Evolutionary conservation across 2,329 filamentous ascomycete species (phyloP).

Genomic region (Lecanicillium sp.): DNA sequence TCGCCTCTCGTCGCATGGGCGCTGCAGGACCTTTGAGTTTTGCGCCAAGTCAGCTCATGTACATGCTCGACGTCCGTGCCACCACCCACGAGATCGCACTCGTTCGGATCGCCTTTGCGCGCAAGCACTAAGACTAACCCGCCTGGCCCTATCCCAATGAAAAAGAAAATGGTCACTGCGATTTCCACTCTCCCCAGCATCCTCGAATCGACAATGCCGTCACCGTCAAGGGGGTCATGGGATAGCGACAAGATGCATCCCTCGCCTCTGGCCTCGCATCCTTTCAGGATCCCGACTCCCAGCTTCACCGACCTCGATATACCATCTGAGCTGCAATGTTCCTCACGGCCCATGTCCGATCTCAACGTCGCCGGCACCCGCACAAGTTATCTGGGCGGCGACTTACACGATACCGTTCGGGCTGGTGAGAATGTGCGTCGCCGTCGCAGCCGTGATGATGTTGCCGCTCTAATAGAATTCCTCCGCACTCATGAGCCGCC

Average conservation of each 20-base stretch:
- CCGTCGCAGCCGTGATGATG: constrained; percentile 20
- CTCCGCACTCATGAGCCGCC: constrained; percentile 44
- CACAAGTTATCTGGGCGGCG: constrained; percentile 14
- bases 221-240: constrained; percentile 6
- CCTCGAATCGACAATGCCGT: constrained; percentile 3
- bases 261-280: constrained; percentile 13
- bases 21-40: background rate
- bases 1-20: background rate
- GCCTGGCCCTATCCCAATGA: background rate
- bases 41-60: background rate
- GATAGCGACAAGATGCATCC: constrained; percentile 10
- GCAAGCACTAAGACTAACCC: background rate
- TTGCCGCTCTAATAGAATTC: constrained; percentile 41
- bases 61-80: constrained; percentile 10
- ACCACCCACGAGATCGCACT: constrained; percentile 6
- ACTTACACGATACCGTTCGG: constrained; percentile 6
- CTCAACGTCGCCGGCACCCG: background rate
- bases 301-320: constrained; percentile 12
- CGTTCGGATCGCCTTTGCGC: background rate
- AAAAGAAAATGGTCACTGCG: background rate
- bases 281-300: constrained; percentile 7
- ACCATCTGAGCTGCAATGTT: constrained; percentile 1
- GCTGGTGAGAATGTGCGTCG: background rate
- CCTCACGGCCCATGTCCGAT: constrained; percentile 4
- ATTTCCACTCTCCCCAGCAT: constrained; percentile 9